These are phyloP conservation scores for Fraxinus excelsior DNA, from an alignment of 257 asterid genomes.

Conservation along the genomic window DNA sequence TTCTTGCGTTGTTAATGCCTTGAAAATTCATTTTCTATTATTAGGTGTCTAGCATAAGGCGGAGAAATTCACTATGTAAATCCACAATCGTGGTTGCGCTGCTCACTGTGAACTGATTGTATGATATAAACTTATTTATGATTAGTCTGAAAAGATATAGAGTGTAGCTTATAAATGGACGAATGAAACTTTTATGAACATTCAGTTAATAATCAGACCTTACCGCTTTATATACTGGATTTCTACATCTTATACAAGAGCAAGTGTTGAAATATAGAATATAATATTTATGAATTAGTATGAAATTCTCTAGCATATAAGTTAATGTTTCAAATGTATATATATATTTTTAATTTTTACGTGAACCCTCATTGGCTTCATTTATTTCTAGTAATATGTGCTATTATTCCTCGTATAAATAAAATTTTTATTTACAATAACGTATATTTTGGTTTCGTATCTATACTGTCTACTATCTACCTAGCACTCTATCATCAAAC, in stretches of 20 bases:
- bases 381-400: conserved; percentile 19
- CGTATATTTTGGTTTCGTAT: conserved; percentile 45
- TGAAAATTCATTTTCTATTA: conserved; percentile 2
- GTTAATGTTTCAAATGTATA: conserved; percentile 18
- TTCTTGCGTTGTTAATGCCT: background rate
- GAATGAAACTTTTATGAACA: background rate
- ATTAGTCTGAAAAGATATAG: background rate
- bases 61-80: conserved; percentile 5
- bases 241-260: conserved; percentile 3
- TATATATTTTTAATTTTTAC: background rate
- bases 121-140: background rate
- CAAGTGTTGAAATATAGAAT: background rate
- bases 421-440: conserved; percentile 36
- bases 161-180: background rate
- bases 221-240: background rate
- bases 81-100: conserved; percentile 10
- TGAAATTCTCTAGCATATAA: conserved; percentile 10
- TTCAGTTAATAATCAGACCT: conserved; percentile 5
- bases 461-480: conserved; percentile 68
- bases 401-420: conserved; percentile 23
- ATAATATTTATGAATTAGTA: conserved; percentile 20
- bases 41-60: background rate
- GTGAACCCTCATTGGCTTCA: conserved; percentile 18
- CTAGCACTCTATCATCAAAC: conserved; percentile 92
- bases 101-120: background rate